phyloP scores from a whole-genome alignment of 106 monocot genomes.

The Dendrobium officinale region DNA sequence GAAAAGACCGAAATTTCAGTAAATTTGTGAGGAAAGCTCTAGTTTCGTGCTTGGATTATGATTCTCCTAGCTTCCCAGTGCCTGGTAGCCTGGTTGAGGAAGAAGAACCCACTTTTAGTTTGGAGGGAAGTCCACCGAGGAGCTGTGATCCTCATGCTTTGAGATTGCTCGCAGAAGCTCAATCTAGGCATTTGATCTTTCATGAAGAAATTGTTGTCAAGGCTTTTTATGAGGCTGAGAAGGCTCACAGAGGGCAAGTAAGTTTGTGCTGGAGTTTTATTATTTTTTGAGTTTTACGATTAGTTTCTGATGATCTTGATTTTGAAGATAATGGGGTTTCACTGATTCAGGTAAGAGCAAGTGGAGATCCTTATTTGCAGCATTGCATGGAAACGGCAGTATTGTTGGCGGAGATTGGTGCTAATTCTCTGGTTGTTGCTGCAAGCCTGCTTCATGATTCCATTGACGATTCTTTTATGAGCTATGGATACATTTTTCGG shows the following conservation, averaged over 20 bases:
- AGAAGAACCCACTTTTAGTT: slow-evolving; percentile 27
- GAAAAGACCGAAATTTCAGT: slow-evolving; percentile 44
- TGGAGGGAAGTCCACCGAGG: slow-evolving; percentile 22
- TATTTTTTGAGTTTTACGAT: neutral
- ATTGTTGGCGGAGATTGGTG: slow-evolving; percentile 71
- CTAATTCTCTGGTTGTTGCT: slow-evolving; percentile 73
- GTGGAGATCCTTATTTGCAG: slow-evolving; percentile 86
- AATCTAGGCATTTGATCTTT: slow-evolving; percentile 74
- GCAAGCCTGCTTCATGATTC: slow-evolving; percentile 95
- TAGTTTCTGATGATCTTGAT: neutral
- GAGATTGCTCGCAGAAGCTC: slow-evolving; percentile 55
- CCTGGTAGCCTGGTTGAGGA: slow-evolving; percentile 10
- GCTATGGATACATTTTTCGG: slow-evolving; percentile 50
- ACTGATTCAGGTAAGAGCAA: slow-evolving; percentile 55
- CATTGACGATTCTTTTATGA: slow-evolving; percentile 84
- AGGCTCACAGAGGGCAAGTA: slow-evolving; percentile 91
- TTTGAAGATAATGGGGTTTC: neutral
- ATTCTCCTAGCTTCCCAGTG: slow-evolving; percentile 30
- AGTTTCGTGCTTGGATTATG: slow-evolving; percentile 74
- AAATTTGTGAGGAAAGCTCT: slow-evolving; percentile 68
- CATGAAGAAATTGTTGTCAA: slow-evolving; percentile 68
- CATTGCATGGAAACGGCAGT: slow-evolving; percentile 96
- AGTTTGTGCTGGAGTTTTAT: neutral
- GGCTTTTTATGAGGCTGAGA: slow-evolving; percentile 87
- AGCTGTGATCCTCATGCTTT: slow-evolving; percentile 41